phyloP scores from a whole-genome alignment of 495 filamentous ascomycete genomes.

The Xylaria intraflava region DNA sequence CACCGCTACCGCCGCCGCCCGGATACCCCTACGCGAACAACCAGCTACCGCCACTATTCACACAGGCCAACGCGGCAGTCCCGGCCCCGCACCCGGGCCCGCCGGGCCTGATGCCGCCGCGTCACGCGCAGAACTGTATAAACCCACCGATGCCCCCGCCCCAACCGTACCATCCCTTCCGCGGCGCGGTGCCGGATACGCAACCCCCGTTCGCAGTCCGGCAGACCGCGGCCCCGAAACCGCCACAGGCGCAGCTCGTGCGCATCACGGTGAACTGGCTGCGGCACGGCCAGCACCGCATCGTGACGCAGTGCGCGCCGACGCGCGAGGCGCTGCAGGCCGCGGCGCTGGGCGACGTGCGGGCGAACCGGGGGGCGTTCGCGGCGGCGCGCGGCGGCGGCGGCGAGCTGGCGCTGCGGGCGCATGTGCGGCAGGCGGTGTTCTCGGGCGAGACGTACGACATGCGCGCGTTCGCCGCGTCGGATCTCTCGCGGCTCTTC shows the following conservation, averaged over 20 bases:
- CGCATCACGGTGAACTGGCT: constrained; percentile 28
- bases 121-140: not conserved
- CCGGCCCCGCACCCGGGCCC: not conserved
- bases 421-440: constrained; percentile 16
- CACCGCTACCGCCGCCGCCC: constrained; percentile 3
- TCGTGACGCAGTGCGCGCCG: constrained; percentile 18
- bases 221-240: too few relatives aligned
- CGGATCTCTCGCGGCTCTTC: constrained; percentile 25
- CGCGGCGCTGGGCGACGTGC: constrained; percentile 21
- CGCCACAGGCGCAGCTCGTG: constrained; percentile 10
- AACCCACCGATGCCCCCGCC: not conserved
- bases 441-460: constrained; percentile 28
- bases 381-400: not conserved
- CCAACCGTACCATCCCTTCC: not conserved
- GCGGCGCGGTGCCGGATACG: not conserved
- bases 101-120: not conserved
- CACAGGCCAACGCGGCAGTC: not conserved
- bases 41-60: constrained; percentile 13
- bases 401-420: constrained; percentile 11
- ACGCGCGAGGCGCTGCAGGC: constrained; percentile 22
- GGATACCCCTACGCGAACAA: too few relatives aligned
- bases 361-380: constrained; percentile 12
- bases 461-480: constrained; percentile 21
- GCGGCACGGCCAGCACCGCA: constrained; percentile 24
- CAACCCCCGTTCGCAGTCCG: too few relatives aligned